Base-by-base conservation (phyloP, 768 basidiomycete genomes). In the Lactifluus hygrophoroides region DNA sequence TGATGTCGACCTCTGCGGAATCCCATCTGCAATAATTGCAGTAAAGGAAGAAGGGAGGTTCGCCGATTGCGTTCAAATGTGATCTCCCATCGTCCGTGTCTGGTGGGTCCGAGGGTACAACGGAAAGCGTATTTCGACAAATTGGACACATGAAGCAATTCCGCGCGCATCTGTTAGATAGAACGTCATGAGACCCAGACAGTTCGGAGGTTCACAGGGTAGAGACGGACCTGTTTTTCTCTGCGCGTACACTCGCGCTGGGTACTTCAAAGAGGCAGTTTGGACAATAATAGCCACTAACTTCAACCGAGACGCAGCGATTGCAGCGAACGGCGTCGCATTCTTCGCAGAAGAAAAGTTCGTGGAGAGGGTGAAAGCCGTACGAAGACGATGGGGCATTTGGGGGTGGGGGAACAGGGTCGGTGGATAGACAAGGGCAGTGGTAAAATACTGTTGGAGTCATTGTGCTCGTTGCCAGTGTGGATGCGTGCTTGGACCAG, bases 251-350 rank as follows among this genome's bases (percentile, higher is more conserved):
- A 66, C 93, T 96, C 2, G 96, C 96, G 69, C 88, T 93, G 0
- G 96, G 95, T 11, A 99, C 96, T 69, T 99, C 96, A 70, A 98
- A 99, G 17, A 97, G 77, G 70, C 96, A 99, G 70, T 95, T 94
- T 32, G 96, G 96, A 69, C 96, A 99, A 71, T 92, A 97, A 70
- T 98, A 99, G 43, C 90, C 91, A 69, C 91, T 90, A 69, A 98
- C 89, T 81, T 99, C 96, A 44, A 92, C 77, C 8, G 85, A 80
- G 2, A 95, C 91, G 66, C 96, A 99, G 63, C 85, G 81, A 69
- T 96, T 90, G 69, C 96, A 99, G 56, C 94, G 78, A 44, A 99
- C 81, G 2, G 90, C 87, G 71, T 98, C 95, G 71, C 96, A 99
- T 80, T 98, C 95, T 72, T 97, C 94, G 71, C 96, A 99, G 70